Base-by-base conservation (phyloP, 345 rosid genomes). In the Aquilaria sinensis region DNA sequence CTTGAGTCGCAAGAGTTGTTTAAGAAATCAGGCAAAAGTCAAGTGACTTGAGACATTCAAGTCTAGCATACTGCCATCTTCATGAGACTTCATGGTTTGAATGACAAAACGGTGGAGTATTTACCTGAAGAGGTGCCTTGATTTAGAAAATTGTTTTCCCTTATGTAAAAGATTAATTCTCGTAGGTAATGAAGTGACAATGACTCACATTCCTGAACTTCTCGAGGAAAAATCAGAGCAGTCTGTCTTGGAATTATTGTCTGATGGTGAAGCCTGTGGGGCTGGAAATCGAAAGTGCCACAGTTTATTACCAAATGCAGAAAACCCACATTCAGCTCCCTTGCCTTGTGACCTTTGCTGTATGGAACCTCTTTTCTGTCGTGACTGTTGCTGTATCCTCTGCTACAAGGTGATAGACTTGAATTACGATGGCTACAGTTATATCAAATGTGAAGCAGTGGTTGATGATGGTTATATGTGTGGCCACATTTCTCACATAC, bases 311-410 rank as follows among this genome's bases (percentile, higher is more conserved):
- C 59, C 64, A 31, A 70, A 62, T 13, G 67, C 63, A 47, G 84
- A 68, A 67, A 53, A 61, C 50, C 73, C 54, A 9, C 8, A 70
- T 34, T 33, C 67, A 61, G 69, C 77, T 47, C 43, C 72, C 43
- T 79, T 86, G 85, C 81, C 88, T 56, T 88, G 96, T 77, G 89
- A 86, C 67, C 78, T 90, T 69, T 93, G 98, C 77, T 93, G 98
- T 63, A 45, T 57, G 43, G 97, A 90, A 72, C 82, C 83, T 65
- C 49, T 29, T 32, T 88, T 93, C 75, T 93, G 97, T 75, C 63
- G 76, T 71, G 86, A 86, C 56, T 93, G 98, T 68, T 88, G 85
- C 65, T 93, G 97, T 70, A 86, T 90, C 73, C 85, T 90, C 57
- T 93, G 98, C 70, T 75, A 80, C 77, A 84, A 81, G 78, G 69